Conservation (phyloP, 257 asterid species). For the Salvia rosmarinus region DNA sequence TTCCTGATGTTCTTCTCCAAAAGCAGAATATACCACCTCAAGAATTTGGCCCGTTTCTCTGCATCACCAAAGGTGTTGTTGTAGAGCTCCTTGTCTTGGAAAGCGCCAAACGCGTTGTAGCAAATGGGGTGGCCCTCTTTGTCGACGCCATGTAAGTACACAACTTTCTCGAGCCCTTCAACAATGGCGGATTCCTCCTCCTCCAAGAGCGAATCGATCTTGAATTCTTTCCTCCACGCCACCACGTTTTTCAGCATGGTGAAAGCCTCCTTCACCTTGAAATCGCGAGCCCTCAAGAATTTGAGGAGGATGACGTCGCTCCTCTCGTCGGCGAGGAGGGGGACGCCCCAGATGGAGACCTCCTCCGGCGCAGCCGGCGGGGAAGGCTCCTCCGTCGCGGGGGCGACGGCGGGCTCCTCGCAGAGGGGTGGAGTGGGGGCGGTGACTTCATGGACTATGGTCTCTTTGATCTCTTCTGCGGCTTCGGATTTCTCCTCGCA, state of each 20-base stretch:
- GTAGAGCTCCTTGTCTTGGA: constrained; percentile 86
- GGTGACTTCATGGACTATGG: constrained; percentile 80
- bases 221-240: constrained; percentile 81
- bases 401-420: constrained; percentile 45
- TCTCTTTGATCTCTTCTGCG: constrained; percentile 78
- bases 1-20: constrained; percentile 82
- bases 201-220: constrained; percentile 62
- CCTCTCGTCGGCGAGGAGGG: constrained; percentile 71
- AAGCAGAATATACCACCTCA: constrained; percentile 77
- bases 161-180: constrained; percentile 83
- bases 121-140: constrained; percentile 89
- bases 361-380: constrained; percentile 69
- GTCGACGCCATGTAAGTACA: constrained; percentile 74
- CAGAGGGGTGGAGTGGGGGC: constrained; percentile 49
- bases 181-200: constrained; percentile 46
- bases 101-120: constrained; percentile 86
- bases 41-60: constrained; percentile 69
- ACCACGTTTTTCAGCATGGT: constrained; percentile 86
- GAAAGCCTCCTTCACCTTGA: constrained; percentile 87
- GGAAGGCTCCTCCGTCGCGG: constrained; percentile 37
- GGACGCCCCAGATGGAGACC: constrained; percentile 80
- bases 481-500: constrained; percentile 46
- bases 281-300: constrained; percentile 85
- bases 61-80: constrained; percentile 80
- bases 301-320: constrained; percentile 85